A percentile compares a stretch with the other conserved stretches of the same genome.
Evolutionary conservation across 2,329 filamentous ascomycete genomes (phyloP).

Genomic region (Aureobasidium pullulans): DNA sequence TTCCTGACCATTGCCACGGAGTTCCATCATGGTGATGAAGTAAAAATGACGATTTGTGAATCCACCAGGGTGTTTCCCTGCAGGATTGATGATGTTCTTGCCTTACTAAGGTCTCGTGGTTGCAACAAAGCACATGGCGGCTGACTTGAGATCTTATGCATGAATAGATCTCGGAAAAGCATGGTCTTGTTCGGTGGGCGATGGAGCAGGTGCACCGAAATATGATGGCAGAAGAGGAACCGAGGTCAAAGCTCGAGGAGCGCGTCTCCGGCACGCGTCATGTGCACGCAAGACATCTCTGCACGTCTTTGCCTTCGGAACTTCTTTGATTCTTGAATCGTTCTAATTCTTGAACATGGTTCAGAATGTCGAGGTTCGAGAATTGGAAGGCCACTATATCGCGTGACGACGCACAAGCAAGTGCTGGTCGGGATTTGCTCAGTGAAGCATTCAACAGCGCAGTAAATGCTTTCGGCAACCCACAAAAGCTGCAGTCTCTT

Average conservation of each 20-base stretch:
- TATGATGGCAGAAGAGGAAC: too few species aligned
- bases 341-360: not conserved
- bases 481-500: not conserved
- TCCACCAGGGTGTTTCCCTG: not conserved
- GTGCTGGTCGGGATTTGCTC: not conserved
- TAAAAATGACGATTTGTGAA: not conserved
- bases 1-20: not conserved
- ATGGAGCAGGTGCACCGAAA: too few species aligned
- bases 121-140: not conserved
- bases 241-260: not conserved
- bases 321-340: too few species aligned
- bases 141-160: not conserved
- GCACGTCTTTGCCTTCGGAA: too few species aligned
- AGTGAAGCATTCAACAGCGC: not conserved
- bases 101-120: not conserved
- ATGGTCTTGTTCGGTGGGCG: not conserved
- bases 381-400: not conserved
- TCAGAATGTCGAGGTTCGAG: not conserved
- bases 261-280: not conserved
- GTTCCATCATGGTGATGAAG: constrained; percentile 1
- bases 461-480: not conserved
- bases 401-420: not conserved
- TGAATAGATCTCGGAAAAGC: too few species aligned
- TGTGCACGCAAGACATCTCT: not conserved
- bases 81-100: not conserved